These are phyloP conservation scores for Fusarium sp. DNA, from an alignment of 2,329 filamentous ascomycete species.

Conservation along the genomic window DNA sequence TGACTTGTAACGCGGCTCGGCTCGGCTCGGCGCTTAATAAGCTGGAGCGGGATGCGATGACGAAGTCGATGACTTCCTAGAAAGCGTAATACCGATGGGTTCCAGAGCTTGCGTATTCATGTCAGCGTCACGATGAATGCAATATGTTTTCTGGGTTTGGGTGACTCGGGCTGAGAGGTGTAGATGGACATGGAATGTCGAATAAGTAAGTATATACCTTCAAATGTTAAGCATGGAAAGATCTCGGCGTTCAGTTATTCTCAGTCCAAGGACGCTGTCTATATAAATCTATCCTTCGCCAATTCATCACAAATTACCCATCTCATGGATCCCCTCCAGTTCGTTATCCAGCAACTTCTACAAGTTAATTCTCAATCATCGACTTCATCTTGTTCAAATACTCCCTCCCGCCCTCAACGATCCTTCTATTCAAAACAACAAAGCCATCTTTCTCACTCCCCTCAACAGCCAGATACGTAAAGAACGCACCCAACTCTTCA, in stretches of 20 bases:
- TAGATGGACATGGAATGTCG: rapidly evolving
- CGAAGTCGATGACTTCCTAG: background rate
- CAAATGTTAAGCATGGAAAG: too few relatives aligned
- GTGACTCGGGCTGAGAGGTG: too few relatives aligned
- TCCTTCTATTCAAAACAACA: slow-evolving; percentile 18
- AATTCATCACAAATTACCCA: background rate
- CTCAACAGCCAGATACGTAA: slow-evolving; percentile 29
- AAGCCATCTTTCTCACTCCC: slow-evolving; percentile 5
- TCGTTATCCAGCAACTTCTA: too few relatives aligned
- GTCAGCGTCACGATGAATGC: rapidly evolving
- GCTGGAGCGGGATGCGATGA: background rate
- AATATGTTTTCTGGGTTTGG: rapidly evolving
- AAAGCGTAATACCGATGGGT: rapidly evolving
- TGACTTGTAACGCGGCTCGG: background rate
- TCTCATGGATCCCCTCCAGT: too few relatives aligned
- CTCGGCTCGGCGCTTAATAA: background rate
- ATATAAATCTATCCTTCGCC: too few relatives aligned
- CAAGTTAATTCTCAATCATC: background rate
- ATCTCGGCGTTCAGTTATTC: too few relatives aligned
- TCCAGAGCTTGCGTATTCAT: background rate
- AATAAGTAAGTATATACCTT: too few relatives aligned
- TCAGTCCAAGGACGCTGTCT: too few relatives aligned
- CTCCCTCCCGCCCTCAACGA: slow-evolving; percentile 17
- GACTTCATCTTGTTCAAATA: background rate
- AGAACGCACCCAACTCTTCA: slow-evolving; percentile 33